phyloP scores from a whole-genome alignment of 1,284 basidiomycete genomes.

The Sporisorium scitamineum region DNA sequence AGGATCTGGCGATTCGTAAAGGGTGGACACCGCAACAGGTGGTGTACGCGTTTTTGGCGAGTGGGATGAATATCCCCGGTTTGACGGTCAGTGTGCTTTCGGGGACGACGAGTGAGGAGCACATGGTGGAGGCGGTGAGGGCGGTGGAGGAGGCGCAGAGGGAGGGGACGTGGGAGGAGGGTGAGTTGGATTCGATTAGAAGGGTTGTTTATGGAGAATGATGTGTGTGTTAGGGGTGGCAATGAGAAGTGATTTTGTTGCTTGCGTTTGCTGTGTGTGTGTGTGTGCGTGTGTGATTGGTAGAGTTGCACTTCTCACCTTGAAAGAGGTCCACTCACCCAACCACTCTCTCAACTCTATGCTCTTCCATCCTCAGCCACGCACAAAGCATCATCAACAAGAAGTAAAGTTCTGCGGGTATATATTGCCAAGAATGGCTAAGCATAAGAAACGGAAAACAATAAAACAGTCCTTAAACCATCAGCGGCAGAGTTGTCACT shows the following conservation, averaged over 20 bases:
- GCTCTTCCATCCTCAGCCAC: no score
- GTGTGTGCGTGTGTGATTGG: neutral
- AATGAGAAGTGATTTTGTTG: neutral
- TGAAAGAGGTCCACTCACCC: no score
- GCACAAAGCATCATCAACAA: neutral
- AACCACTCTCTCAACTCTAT: neutral
- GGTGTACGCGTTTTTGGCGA: conserved; percentile 57
- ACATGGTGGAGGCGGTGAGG: conserved; percentile 61
- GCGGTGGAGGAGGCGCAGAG: conserved; percentile 36
- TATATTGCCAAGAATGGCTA: neutral
- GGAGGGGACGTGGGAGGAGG: conserved; percentile 26
- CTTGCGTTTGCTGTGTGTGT: neutral
- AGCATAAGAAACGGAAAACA: neutral
- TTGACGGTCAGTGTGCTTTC: conserved; percentile 54
- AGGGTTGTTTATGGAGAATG: conserved; percentile 62
- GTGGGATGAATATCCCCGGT: conserved; percentile 58
- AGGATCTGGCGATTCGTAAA: conserved; percentile 33
- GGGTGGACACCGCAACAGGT: conserved; percentile 57
- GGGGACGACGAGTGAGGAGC: conserved; percentile 54
- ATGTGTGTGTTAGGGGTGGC: no score
- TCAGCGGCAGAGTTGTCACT: conserved; percentile 1
- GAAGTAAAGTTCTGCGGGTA: neutral
- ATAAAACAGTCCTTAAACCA: neutral
- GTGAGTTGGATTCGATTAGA: conserved; percentile 51
- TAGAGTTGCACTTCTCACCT: no score